phyloP scores from a whole-genome alignment of 495 filamentous ascomycete species.

The Sporormia fimetaria region DNA sequence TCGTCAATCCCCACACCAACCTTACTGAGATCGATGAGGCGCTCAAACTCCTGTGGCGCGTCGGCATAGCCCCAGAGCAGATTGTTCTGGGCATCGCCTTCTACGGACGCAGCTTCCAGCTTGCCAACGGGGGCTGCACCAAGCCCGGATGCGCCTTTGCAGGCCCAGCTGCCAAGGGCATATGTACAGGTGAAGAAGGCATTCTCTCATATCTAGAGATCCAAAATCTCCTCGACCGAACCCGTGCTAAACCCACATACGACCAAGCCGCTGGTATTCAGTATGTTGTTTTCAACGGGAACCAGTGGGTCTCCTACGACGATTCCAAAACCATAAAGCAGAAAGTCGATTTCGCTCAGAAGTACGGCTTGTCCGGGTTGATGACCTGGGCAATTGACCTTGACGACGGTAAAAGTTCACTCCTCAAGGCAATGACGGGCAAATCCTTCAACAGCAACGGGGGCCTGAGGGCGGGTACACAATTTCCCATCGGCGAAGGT shows the following conservation, averaged over 20 bases:
- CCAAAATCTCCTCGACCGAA: conserved; percentile 25
- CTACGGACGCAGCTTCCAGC: conserved; percentile 36
- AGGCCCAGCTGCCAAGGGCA: conserved; percentile 25
- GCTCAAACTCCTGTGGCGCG: conserved; percentile 35
- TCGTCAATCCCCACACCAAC: conserved; percentile 33
- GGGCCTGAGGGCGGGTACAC: too few species aligned
- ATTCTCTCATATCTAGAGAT: conserved; percentile 37
- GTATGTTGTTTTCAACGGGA: conserved; percentile 30
- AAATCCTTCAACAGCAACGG: too few species aligned
- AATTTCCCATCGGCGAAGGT: too few species aligned
- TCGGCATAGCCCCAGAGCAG: conserved; percentile 28
- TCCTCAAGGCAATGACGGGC: background rate
- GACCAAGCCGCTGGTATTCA: conserved; percentile 32
- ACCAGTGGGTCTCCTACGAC: conserved; percentile 43
- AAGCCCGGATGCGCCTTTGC: conserved; percentile 29
- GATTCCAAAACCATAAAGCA: conserved; percentile 34
- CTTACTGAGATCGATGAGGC: conserved; percentile 33
- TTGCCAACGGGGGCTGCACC: conserved; percentile 29
- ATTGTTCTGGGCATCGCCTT: conserved; percentile 38
- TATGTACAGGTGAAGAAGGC: conserved; percentile 30
- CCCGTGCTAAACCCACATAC: conserved; percentile 12
- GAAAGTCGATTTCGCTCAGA: conserved; percentile 36
- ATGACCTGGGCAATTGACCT: conserved; percentile 33
- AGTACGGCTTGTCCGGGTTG: conserved; percentile 23
- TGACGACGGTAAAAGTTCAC: conserved; percentile 5